Evolutionary conservation across 192 early-diverging fungal genomes (phyloP).

Genomic region (Radiomyces spectabilis): DNA sequence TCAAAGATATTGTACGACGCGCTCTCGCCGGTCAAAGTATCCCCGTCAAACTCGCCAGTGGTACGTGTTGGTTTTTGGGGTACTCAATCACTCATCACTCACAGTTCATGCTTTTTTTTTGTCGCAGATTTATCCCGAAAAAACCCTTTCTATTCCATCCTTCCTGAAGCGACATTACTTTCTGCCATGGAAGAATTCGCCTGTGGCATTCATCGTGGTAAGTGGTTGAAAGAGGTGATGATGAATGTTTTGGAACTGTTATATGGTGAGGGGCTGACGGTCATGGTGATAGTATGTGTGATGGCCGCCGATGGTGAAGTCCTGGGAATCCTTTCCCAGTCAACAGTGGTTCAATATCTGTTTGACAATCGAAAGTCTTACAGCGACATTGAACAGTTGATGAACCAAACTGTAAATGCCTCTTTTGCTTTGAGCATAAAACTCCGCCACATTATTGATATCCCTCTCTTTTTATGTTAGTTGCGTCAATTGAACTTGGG

Average conservation of each 20-base stretch:
- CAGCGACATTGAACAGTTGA: slow-evolving; percentile 31
- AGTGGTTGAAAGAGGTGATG: neutral
- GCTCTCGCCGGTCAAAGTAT: slow-evolving; percentile 43
- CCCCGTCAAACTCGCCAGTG: slow-evolving; percentile 56
- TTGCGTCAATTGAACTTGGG: slow-evolving; percentile 52
- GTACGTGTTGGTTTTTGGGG: slow-evolving; percentile 16
- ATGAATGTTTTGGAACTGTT: too few species aligned
- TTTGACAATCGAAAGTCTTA: slow-evolving; percentile 51
- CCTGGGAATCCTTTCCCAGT: slow-evolving; percentile 74
- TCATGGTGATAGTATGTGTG: slow-evolving; percentile 52
- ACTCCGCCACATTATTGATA: neutral
- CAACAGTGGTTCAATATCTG: slow-evolving; percentile 58
- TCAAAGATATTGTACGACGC: slow-evolving; percentile 46
- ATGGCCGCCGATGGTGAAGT: slow-evolving; percentile 54
- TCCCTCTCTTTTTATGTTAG: slow-evolving; percentile 10
- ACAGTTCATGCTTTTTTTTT: neutral
- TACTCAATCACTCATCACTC: neutral
- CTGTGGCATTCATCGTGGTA: slow-evolving; percentile 67
- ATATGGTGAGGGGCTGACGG: neutral
- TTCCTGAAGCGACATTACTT: slow-evolving; percentile 65
- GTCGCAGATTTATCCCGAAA: slow-evolving; percentile 61
- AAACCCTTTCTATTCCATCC: slow-evolving; percentile 78
- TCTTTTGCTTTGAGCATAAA: neutral
- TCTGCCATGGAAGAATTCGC: slow-evolving; percentile 69
- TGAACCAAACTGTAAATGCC: slow-evolving; percentile 37